Percentiles rank a stretch among this genome's conserved stretches.
Conservation (phyloP, 2,329 filamentous ascomycete genomes). For the Herpomyces periplanetae region DNA sequence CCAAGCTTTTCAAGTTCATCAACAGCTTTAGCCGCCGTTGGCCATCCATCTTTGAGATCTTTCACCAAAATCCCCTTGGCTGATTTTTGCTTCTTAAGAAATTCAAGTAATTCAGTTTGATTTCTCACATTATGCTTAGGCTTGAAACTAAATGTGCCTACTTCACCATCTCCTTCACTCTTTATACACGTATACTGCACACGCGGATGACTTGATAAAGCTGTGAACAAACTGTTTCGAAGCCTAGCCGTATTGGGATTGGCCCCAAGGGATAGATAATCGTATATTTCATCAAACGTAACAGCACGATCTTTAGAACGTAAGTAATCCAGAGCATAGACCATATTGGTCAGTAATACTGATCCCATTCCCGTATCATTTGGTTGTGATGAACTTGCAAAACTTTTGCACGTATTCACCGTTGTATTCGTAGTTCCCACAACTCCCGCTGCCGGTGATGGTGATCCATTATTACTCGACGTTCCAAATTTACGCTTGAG, state of each 20-base stretch:
- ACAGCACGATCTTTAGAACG: slow-evolving; percentile 25
- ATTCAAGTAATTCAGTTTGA: slow-evolving; percentile 32
- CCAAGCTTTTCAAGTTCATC: slow-evolving; percentile 34
- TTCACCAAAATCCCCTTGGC: slow-evolving; percentile 45
- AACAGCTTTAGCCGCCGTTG: slow-evolving; percentile 38
- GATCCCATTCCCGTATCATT: slow-evolving; percentile 31
- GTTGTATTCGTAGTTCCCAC: no score
- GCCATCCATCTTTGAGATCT: slow-evolving; percentile 86
- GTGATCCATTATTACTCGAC: no score
- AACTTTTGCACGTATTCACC: no score
- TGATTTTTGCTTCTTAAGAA: slow-evolving; percentile 42
- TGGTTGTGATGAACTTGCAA: no score
- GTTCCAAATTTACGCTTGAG: no score
- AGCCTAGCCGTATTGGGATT: slow-evolving; percentile 16
- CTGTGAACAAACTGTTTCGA: slow-evolving; percentile 16
- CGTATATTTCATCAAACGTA: slow-evolving; percentile 32
- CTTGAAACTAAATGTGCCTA: slow-evolving; percentile 40
- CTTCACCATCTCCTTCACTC: slow-evolving; percentile 22
- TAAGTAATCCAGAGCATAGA: slow-evolving; percentile 51
- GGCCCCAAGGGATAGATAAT: slow-evolving; percentile 34
- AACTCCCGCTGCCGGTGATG: no score
- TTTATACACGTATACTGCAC: slow-evolving; percentile 16
- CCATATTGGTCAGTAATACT: slow-evolving; percentile 52
- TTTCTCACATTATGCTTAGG: slow-evolving; percentile 49
- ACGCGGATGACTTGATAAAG: slow-evolving; percentile 23